A percentile compares a stretch with the other conserved stretches of the same genome.
Evolutionary conservation across 306 rosid species (phyloP).

Genomic region (Luffa acutangula): DNA sequence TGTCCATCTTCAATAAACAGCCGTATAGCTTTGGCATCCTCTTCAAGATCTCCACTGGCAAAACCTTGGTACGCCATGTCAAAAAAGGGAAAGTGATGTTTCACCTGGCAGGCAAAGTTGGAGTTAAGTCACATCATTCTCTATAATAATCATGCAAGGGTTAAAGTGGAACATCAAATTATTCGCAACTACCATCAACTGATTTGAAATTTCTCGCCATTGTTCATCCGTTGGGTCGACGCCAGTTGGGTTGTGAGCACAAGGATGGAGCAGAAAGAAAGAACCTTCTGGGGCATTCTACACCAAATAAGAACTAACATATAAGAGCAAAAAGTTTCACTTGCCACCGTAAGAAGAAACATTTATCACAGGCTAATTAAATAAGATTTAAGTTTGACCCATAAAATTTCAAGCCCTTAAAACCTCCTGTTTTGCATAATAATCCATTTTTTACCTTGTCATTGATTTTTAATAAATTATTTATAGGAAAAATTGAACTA

Average conservation of each 20-base stretch:
- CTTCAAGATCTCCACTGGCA: slow-evolving; percentile 31
- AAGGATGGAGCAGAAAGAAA: slow-evolving; percentile 28
- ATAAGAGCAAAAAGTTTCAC: neutral
- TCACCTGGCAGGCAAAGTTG: slow-evolving; percentile 14
- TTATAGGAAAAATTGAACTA: neutral
- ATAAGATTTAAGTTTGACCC: neutral
- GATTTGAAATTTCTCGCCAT: slow-evolving; percentile 28
- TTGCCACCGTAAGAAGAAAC: neutral
- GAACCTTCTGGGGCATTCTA: slow-evolving; percentile 25
- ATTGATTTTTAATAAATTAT: neutral
- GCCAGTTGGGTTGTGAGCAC: slow-evolving; percentile 40
- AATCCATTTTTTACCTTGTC: neutral
- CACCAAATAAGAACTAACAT: neutral
- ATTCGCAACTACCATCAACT: slow-evolving; percentile 17
- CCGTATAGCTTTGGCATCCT: slow-evolving; percentile 24
- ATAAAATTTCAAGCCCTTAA: neutral
- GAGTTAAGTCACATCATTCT: neutral
- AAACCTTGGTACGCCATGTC: slow-evolving; percentile 39
- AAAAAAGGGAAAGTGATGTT: slow-evolving; percentile 30
- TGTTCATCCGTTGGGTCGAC: slow-evolving; percentile 27
- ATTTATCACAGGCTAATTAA: neutral
- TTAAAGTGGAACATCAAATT: neutral
- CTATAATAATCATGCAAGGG: neutral
- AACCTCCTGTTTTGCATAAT: neutral
- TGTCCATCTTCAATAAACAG: slow-evolving; percentile 27